Evolutionary conservation across 768 basidiomycete species (phyloP), one percentile per base, ranked within the genome.

Genomic region (Coprinopsis sp.): DNA sequence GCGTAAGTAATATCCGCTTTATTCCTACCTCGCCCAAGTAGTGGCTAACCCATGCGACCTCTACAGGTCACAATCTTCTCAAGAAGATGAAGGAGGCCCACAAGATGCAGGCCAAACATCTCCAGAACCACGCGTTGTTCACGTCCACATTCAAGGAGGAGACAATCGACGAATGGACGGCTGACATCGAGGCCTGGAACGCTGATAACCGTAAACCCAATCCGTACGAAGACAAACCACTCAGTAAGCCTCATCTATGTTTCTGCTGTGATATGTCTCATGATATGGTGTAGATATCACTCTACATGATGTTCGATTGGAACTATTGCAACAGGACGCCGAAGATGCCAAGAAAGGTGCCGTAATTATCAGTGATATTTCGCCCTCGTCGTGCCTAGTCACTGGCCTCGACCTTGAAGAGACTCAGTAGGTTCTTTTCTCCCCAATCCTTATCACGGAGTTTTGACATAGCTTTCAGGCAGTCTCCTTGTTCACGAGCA

Each of bases 351-450:
- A 25, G 14, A 25, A 47, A 1, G 54, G 16, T 40, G 36, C n/a
- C n/a, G 21, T 51, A 44, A 27, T 43, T 37, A 50, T 5, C 50
- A 18, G 19, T 29, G 12, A n/a, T 13, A 11, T 37, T 7, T 4
- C 22, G 13, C 16, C 27, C 7, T 13, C 40, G 14, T 6, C 16
- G 24, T 49, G 33, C 23, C 24, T 60, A 10, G 40, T 44, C 4
- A 46, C 33, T 3, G 54, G 54, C 3, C 33, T 60, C 2, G 56
- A 58, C 18, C 38, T 58, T 0, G 54, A 60, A 29, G 47, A 47
- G 19, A 48, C 54, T 29, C 55, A 56, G 59, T 60, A 34, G 28
- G 52, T 54, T n/a, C n/a, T n/a, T n/a, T n/a, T n/a, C n/a, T n/a
- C n/a, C n/a, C 10, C 4, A 6, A 29, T 27, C 4, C 24, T 7